Base-by-base conservation (phyloP, 1,139 yeast genomes). In the Hyphopichia fennica region DNA sequence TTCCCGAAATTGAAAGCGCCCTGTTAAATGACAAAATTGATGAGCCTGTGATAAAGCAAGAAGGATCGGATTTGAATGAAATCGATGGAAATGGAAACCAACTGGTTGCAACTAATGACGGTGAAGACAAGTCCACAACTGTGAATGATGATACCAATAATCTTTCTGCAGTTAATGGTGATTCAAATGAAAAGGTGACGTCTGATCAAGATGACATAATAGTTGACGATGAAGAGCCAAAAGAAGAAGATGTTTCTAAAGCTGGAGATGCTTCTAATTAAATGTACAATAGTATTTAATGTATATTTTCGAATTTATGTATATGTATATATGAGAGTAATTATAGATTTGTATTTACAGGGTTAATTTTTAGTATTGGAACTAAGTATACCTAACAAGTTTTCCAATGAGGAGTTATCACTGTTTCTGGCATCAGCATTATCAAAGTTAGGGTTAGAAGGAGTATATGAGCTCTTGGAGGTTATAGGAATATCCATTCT, bases 341-440 rank as follows among this genome's bases (percentile, higher is more conserved):
- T 33, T 38, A 33, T 37, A 15, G 13, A 27, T 35, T 39, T 39
- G 35, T 41, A 38, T 35, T 22, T 35, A 35, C 37, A 35, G 9
- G 31, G 14, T 35, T 25, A 35, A 4, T 35, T 31, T 18, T 31
- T 16, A 5, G 17, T 7, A 13, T 17, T 13, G 19, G 29, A 16
- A 13, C 27, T 22, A 13, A 20, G 29, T 11, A 34, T 31, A 16
- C 34, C 34, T n/a, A 33, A 33, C 45, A 67, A 62, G 43, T 62
- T 63, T 47, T 63, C 65, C 45, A 67, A 62, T 40, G 63, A 62
- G 39, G 57, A 58, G 17, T 58, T 61, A 41, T 69, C 75, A 34
- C 60, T 58, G 35, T 63, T 62, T 60, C 76, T 67, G 45, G 65
- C 70, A 14, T 61, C 51, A 27, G 69, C 63, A 41, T 62, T 61